Percentiles rank a stretch among this genome's conserved stretches.
phyloP scores from a whole-genome alignment of 1,139 yeast species.

The Suhomyces panamericanus region DNA sequence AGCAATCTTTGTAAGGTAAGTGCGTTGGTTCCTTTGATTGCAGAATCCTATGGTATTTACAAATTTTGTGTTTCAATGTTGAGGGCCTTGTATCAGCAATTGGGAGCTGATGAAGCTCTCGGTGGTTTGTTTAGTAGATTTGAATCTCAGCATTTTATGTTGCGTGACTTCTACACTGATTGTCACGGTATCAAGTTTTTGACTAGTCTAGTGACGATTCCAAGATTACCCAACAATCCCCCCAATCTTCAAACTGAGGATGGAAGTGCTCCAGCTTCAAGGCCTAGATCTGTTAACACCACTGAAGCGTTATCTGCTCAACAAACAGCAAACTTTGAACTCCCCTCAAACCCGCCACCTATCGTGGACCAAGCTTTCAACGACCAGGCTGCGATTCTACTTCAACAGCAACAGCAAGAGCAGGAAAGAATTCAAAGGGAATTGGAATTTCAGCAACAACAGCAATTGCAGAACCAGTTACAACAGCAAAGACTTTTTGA shows the following conservation, averaged over 20 bases:
- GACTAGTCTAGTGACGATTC: constrained; percentile 82
- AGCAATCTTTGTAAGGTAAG: constrained; percentile 81
- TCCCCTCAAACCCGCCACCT: constrained; percentile 32
- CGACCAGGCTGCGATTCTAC: constrained; percentile 48
- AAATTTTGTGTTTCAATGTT: constrained; percentile 88
- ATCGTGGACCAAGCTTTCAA: constrained; percentile 43
- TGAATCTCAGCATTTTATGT: constrained; percentile 73
- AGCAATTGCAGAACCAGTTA: constrained; percentile 47
- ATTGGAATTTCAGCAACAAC: constrained; percentile 46
- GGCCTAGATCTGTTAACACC: constrained; percentile 41
- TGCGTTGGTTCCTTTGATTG: constrained; percentile 85
- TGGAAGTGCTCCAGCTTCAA: constrained; percentile 28
- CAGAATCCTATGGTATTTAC: constrained; percentile 94
- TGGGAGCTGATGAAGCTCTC: constrained; percentile 77
- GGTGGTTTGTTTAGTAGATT: constrained; percentile 73
- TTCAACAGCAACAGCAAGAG: constrained; percentile 55
- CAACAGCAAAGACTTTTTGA: constrained; percentile 66
- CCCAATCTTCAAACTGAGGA: constrained; percentile 61
- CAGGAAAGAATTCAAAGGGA: constrained; percentile 71
- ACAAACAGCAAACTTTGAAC: constrained; percentile 33
- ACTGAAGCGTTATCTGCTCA: constrained; percentile 31
- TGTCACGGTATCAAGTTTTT: constrained; percentile 83
- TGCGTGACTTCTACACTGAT: constrained; percentile 86
- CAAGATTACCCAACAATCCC: constrained; percentile 65
- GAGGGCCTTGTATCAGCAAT: constrained; percentile 78